A percentile compares a stretch with the other conserved stretches of the same genome.
These are phyloP conservation scores for Fusarium pseudograminearum DNA, from an alignment of 2,329 filamentous ascomycete species.

Conservation along the genomic window DNA sequence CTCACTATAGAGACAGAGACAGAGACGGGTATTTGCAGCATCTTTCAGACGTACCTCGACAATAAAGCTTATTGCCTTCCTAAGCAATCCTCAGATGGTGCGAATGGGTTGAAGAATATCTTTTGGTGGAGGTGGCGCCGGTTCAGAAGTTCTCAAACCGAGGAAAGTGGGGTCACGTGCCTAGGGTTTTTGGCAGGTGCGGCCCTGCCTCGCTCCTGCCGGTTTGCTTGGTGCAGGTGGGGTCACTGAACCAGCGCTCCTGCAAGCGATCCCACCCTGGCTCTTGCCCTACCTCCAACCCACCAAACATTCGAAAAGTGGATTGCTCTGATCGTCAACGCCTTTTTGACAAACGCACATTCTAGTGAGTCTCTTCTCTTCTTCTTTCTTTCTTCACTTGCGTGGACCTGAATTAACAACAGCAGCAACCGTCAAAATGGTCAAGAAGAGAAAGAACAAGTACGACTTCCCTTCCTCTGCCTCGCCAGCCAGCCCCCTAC, in stretches of 20 bases:
- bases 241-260: neutral
- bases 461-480: conserved; percentile 53
- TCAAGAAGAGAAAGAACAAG: conserved; percentile 80
- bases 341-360: conserved; percentile 48
- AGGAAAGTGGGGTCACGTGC: conserved; percentile 48
- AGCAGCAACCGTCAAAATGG: conserved; percentile 72
- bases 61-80: conserved; percentile 70
- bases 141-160: conserved; percentile 46
- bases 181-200: conserved; percentile 45
- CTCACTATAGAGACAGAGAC: conserved; percentile 45
- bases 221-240: conserved; percentile 5
- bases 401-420: conserved; percentile 52
- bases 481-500: conserved; percentile 31
- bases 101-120: conserved; percentile 51
- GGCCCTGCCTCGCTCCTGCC: conserved; percentile 26
- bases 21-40: conserved; percentile 55
- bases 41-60: conserved; percentile 72
- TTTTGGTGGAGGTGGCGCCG: conserved; percentile 49
- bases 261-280: neutral
- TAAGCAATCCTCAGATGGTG: conserved; percentile 71
- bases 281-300: conserved; percentile 39
- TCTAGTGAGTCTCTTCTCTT: conserved; percentile 48
- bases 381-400: conserved; percentile 42
- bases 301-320: conserved; percentile 39
- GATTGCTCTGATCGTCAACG: conserved; percentile 42